These are phyloP conservation scores for Cephalotrichum gorgonifer DNA, from an alignment of 2,329 filamentous ascomycete genomes.

Conservation along the genomic window DNA sequence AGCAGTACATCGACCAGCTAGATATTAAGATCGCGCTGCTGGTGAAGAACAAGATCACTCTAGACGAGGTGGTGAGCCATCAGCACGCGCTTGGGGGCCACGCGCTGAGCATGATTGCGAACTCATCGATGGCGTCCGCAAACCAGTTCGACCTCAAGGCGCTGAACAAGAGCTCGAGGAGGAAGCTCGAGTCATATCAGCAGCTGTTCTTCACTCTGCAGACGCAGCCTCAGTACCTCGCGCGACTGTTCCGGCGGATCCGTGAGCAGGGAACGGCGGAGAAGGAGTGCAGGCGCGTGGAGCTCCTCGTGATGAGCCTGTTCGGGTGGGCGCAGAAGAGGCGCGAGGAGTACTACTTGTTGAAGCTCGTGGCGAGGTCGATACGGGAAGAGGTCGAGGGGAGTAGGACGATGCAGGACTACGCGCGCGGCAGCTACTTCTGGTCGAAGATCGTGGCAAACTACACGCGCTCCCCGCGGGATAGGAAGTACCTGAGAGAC, in stretches of 20 bases:
- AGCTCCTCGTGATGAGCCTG: conserved; percentile 88
- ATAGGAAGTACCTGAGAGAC: conserved; percentile 85
- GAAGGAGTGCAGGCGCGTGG: conserved; percentile 85
- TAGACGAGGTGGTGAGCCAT: conserved; percentile 94
- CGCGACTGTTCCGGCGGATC: conserved; percentile 73
- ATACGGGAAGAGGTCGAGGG: conserved; percentile 77
- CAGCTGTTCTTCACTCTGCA: conserved; percentile 96
- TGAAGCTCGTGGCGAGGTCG: conserved; percentile 77
- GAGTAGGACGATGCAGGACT: conserved; percentile 68
- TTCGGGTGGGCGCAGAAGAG: conserved; percentile 97
- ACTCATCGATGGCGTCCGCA: conserved; percentile 75
- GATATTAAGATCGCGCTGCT: conserved; percentile 98
- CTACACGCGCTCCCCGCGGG: conserved; percentile 83
- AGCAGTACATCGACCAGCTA: conserved; percentile 96
- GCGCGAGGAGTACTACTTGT: conserved; percentile 89
- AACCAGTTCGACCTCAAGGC: conserved; percentile 96
- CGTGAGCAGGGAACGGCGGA: conserved; percentile 78
- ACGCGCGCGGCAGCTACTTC: conserved; percentile 82
- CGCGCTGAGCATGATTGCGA: conserved; percentile 73
- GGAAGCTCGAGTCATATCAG: conserved; percentile 94
- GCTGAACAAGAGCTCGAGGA: conserved; percentile 89
- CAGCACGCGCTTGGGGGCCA: conserved; percentile 93
- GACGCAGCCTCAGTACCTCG: conserved; percentile 90
- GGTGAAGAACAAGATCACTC: conserved; percentile 98
- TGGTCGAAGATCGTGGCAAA: conserved; percentile 79